phyloP scores from a whole-genome alignment of 2,329 filamentous ascomycete genomes.

The Arthrocladium fulminans region DNA sequence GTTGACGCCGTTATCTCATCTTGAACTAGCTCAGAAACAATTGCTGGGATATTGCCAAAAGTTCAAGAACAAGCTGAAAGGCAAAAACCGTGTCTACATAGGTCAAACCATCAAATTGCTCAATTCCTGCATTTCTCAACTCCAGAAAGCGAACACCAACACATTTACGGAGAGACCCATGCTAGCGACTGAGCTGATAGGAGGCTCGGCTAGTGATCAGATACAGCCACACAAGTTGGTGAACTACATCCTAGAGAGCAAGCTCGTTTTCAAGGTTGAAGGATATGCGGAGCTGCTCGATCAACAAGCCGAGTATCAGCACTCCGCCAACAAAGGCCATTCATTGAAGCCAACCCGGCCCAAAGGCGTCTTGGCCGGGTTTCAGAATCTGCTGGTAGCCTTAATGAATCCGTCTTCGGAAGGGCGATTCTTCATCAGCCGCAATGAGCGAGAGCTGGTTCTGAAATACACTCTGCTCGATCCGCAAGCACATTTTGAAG shows the following conservation, averaged over 20 bases:
- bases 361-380: conserved; percentile 47
- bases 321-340: conserved; percentile 28
- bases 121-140: conserved; percentile 46
- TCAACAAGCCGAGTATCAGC: conserved; percentile 28
- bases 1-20: conserved; percentile 62
- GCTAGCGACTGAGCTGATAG: conserved; percentile 62
- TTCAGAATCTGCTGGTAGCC: conserved; percentile 63
- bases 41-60: conserved; percentile 74
- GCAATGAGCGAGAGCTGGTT: conserved; percentile 42
- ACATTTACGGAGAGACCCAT: conserved; percentile 53
- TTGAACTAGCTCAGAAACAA: conserved; percentile 64
- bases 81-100: conserved; percentile 83
- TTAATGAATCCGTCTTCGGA: conserved; percentile 75
- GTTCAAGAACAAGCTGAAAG: conserved; percentile 81
- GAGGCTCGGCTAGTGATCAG: conserved; percentile 81
- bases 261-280: conserved; percentile 88
- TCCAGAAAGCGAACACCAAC: background rate
- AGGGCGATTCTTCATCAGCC: conserved; percentile 51
- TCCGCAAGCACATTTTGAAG: conserved; percentile 81
- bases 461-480: conserved; percentile 84
- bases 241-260: conserved; percentile 81
- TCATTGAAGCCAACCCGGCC: background rate
- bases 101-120: conserved; percentile 78
- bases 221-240: conserved; percentile 88
- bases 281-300: conserved; percentile 57